Conservation (phyloP, 192 early-diverging fungal species). For the Mortierella antarctica region DNA sequence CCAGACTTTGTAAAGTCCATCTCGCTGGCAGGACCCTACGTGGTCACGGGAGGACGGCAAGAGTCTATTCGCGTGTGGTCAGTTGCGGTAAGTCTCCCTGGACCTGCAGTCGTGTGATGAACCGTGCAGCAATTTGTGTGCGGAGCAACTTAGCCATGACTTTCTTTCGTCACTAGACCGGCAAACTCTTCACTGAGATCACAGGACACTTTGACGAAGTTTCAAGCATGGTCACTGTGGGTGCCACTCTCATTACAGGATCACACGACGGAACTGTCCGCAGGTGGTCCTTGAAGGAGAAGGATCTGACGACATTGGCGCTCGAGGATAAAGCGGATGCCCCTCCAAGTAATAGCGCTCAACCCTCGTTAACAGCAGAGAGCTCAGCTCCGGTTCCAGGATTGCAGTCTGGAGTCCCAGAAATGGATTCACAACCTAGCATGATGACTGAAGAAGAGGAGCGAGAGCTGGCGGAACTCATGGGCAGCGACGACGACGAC, state of each 20-base stretch:
- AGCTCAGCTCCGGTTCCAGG: conserved; percentile 4
- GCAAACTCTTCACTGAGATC: conserved; percentile 78
- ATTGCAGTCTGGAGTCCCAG: neutral
- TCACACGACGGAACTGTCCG: conserved; percentile 90
- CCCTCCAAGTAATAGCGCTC: conserved; percentile 7
- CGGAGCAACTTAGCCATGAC: neutral
- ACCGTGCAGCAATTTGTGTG: neutral
- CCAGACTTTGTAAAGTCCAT: conserved; percentile 84
- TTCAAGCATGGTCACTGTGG: conserved; percentile 67
- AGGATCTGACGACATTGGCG: conserved; percentile 7
- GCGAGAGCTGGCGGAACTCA: conserved; percentile 86
- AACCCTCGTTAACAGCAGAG: conserved; percentile 2
- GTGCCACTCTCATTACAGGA: conserved; percentile 77
- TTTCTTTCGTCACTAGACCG: conserved; percentile 61
- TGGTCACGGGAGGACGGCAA: conserved; percentile 87
- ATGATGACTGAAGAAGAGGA: conserved; percentile 92
- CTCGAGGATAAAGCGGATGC: conserved; percentile 22
- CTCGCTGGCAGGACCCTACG: conserved; percentile 70
- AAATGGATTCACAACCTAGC: conserved; percentile 6
- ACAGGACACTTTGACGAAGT: conserved; percentile 94
- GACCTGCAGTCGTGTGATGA: neutral
- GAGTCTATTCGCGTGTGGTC: conserved; percentile 91
- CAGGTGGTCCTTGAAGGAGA: conserved; percentile 68
- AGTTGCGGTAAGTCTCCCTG: conserved; percentile 70
- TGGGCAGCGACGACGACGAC: conserved; percentile 70